Evolutionary conservation across 768 basidiomycete species (phyloP), one percentile per base, ranked within the genome.

Genomic region (Coprinellus aureogranulatus): DNA sequence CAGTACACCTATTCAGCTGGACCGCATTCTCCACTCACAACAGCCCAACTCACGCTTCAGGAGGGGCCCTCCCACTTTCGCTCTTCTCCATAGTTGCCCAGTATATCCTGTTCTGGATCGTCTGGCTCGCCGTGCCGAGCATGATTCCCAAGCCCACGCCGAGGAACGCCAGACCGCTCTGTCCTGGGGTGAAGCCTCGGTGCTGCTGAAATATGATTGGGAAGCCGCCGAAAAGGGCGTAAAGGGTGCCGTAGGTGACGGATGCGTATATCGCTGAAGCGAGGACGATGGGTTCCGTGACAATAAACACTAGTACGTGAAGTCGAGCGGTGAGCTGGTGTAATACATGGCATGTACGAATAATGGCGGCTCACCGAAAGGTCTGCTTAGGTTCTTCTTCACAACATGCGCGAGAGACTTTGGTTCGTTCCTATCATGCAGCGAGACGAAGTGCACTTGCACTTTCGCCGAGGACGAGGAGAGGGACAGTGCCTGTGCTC

Each of bases 261-360:
- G 83, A 75, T 59, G 82, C 79, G 68, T 87, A 88, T 42, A 86
- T 70, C 3, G 84, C 76, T 4, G 86, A 68, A 10, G 81, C 70
- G 4, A 83, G 68, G 4, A 86, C 86, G 62, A 88, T 87, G 12
- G 85, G 84, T 64, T 88, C 87, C 16, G 80, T 84, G 54, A 80
- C 69, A 20, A 88, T 70, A 68, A 88, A 84, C 14, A 80, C 80
- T 86, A 59, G 26, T 27, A n/a, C 47, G 26, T 23, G 44, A 22
- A 57, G 47, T 23, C 18, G 40, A 20, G 41, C 41, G 25, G 34
- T 23, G 40, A 34, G 52, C 14, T 51, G 57, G 54, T 40, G 28
- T 25, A 16, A 34, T 14, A 68, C 78, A 6, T 34, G 14, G n/a
- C n/a, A n/a, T n/a, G n/a, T n/a, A 34, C 34, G 6, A 14, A 34